phyloP scores from a whole-genome alignment of 164 flowering plant species.

The Stephania japonica region DNA sequence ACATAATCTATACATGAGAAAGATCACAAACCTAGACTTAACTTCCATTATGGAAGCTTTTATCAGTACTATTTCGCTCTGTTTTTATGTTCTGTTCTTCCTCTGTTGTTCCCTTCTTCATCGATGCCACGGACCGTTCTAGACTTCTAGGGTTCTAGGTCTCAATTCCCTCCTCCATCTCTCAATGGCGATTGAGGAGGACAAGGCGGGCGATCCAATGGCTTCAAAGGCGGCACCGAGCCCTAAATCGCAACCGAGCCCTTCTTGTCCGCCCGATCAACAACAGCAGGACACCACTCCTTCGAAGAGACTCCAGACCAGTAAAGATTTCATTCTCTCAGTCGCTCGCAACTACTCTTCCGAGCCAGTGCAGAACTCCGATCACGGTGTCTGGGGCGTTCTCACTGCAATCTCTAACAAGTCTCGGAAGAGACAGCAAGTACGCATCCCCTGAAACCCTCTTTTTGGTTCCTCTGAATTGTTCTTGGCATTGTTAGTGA shows the following conservation, averaged over 20 bases:
- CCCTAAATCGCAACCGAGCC: constrained; percentile 16
- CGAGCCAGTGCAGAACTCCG: constrained; percentile 61
- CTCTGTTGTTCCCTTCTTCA: too few relatives aligned
- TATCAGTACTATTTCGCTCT: too few relatives aligned
- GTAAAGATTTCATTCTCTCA: constrained; percentile 38
- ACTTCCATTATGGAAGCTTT: too few relatives aligned
- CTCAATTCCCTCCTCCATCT: too few relatives aligned
- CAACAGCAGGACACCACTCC: constrained; percentile 13
- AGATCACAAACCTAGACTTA: too few relatives aligned
- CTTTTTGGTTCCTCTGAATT: background rate
- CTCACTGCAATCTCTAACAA: constrained; percentile 76
- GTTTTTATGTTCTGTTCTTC: too few relatives aligned
- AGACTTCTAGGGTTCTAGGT: too few relatives aligned
- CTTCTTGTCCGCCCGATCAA: constrained; percentile 7
- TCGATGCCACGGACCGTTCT: too few relatives aligned
- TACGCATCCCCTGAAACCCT: constrained; percentile 14
- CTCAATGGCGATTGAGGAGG: constrained; percentile 14
- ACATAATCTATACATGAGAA: too few relatives aligned
- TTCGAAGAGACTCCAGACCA: constrained; percentile 15
- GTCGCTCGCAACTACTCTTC: constrained; percentile 61
- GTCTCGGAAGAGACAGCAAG: constrained; percentile 84
- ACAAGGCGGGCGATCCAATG: constrained; percentile 10
- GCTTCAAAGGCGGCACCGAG: constrained; percentile 8
- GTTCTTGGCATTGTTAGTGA: background rate
- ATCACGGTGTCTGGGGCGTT: constrained; percentile 84